These are phyloP conservation scores for Acanthamoeba healyi DNA, from an alignment of 208 protist species.

Conservation along the genomic window DNA sequence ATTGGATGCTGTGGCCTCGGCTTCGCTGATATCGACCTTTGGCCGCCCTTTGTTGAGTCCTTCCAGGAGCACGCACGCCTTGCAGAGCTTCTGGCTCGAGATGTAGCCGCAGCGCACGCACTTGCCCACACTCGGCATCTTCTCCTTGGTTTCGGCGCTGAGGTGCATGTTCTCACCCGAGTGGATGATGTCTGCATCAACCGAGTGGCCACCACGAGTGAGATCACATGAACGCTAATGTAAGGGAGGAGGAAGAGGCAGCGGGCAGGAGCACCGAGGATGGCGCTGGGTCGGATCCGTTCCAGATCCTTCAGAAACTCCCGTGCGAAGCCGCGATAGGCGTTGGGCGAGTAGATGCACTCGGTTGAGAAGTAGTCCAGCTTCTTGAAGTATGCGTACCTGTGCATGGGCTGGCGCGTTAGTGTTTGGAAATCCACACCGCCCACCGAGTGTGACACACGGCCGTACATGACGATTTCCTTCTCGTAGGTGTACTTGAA, in stretches of 20 bases:
- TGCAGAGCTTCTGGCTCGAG: conserved; percentile 94
- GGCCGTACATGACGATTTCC: conserved; percentile 96
- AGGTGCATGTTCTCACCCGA: conserved; percentile 92
- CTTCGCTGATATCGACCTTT: not conserved
- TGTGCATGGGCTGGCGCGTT: not conserved
- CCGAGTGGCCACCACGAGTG: too few relatives aligned
- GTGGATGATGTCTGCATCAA: conserved; percentile 92
- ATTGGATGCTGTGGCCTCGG: not conserved
- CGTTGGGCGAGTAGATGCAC: conserved; percentile 97
- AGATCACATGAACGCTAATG: too few relatives aligned
- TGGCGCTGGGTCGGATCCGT: conserved; percentile 92
- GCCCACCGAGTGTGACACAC: too few relatives aligned
- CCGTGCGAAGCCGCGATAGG: conserved; percentile 96
- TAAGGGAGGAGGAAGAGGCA: too few relatives aligned
- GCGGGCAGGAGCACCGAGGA: conserved; percentile 83
- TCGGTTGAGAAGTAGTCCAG: conserved; percentile 98
- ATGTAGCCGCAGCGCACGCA: conserved; percentile 95
- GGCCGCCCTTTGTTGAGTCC: conserved; percentile 90
- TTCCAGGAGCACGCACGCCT: conserved; percentile 95
- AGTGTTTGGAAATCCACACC: too few relatives aligned
- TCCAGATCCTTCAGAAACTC: conserved; percentile 96
- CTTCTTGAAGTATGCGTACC: conserved; percentile 97
- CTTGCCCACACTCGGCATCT: conserved; percentile 83
- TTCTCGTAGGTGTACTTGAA: conserved; percentile 98
- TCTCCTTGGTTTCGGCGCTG: conserved; percentile 84